These are phyloP conservation scores for Tricholoma saponaceum DNA, from an alignment of 768 basidiomycete species.

Conservation along the genomic window DNA sequence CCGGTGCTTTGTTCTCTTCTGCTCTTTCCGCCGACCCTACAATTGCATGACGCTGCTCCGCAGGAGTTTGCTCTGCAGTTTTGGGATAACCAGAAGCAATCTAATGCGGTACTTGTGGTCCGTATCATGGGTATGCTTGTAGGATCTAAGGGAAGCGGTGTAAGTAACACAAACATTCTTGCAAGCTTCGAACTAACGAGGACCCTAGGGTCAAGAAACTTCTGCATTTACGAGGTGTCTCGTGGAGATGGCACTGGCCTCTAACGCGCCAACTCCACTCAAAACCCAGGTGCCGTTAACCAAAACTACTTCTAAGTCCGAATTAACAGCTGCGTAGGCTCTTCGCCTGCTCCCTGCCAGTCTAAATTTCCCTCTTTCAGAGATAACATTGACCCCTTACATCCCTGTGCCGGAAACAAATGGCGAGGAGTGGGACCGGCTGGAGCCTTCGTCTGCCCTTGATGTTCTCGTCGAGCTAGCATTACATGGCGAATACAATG, in stretches of 20 bases:
- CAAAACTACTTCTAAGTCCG: neutral
- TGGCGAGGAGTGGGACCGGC: constrained; percentile 90
- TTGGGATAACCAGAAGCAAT: constrained; percentile 91
- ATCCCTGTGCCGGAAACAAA: constrained; percentile 77
- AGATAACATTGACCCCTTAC: constrained; percentile 68
- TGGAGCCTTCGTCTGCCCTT: constrained; percentile 76
- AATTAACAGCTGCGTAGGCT: constrained; percentile 27
- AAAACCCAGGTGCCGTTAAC: constrained; percentile 70
- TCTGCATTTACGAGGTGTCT: constrained; percentile 69
- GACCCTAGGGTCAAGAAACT: constrained; percentile 49
- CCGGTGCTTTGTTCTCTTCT: constrained; percentile 63
- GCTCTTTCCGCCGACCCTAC: constrained; percentile 64
- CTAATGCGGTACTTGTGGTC: constrained; percentile 75
- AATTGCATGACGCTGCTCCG: constrained; percentile 54
- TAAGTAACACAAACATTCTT: constrained; percentile 29
- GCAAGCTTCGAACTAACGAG: constrained; percentile 1
- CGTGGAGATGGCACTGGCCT: constrained; percentile 83
- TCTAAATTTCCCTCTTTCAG: constrained; percentile 57
- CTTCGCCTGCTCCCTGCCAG: constrained; percentile 44
- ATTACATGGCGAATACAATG: constrained; percentile 85
- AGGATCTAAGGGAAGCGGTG: constrained; percentile 61
- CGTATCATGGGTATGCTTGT: constrained; percentile 85
- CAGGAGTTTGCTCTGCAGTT: constrained; percentile 94
- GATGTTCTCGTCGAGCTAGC: constrained; percentile 80
- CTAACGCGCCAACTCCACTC: constrained; percentile 85